phyloP scores from a whole-genome alignment of 495 filamentous ascomycete genomes.

The Thermochaetoides thermophila region DNA sequence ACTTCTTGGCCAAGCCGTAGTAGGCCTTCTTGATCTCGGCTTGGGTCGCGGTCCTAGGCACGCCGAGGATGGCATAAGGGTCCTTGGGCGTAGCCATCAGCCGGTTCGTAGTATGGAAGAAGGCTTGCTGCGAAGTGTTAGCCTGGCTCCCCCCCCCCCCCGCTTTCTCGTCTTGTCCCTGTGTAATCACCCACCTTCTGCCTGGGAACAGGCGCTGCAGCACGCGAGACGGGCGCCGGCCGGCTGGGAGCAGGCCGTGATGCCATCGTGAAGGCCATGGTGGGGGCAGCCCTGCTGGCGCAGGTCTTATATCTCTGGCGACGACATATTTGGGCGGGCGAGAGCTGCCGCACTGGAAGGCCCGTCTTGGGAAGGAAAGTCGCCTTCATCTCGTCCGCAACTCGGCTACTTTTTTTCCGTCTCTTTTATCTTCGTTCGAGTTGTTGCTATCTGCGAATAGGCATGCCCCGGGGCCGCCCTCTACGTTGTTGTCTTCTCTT shows the following conservation, averaged over 20 bases:
- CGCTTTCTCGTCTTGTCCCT: too few species aligned
- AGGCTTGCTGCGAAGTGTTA: constrained; percentile 1
- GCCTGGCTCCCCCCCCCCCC: too few species aligned
- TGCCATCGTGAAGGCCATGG: constrained; percentile 8
- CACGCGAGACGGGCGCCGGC: constrained; percentile 1
- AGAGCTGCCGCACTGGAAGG: constrained; percentile 33
- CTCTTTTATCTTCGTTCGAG: too few species aligned
- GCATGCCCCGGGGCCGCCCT: too few species aligned
- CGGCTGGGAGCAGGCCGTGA: constrained; percentile 5
- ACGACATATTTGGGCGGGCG: constrained; percentile 32
- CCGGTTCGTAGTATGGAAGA: constrained; percentile 58
- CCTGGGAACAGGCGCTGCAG: not conserved
- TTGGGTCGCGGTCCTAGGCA: constrained; percentile 61
- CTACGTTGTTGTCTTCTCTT: too few species aligned
- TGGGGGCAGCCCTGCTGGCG: constrained; percentile 2
- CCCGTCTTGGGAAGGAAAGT: constrained; percentile 36
- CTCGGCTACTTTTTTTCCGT: not conserved
- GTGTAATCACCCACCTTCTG: constrained; percentile 10
- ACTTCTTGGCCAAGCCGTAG: constrained; percentile 96
- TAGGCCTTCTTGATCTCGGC: constrained; percentile 96
- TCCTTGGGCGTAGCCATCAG: constrained; percentile 50
- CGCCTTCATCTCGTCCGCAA: constrained; percentile 29
- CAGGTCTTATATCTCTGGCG: constrained; percentile 25
- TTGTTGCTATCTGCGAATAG: too few species aligned
- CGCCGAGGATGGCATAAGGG: constrained; percentile 78